Base-by-base conservation (phyloP, 106 monocot genomes). In the Dioscorea alata region DNA sequence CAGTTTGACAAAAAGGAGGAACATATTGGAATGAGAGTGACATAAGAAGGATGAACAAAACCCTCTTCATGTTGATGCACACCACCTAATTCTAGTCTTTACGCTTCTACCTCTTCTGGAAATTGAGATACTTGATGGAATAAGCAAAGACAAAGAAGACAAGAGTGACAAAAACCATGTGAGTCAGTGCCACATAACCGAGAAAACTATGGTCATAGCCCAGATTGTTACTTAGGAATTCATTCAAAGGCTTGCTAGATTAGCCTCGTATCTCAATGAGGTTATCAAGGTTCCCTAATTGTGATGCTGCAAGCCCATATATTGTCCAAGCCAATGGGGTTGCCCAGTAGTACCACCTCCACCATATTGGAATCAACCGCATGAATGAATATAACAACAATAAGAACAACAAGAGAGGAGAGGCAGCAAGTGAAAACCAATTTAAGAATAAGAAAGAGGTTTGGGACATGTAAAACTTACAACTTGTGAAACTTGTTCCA, bases 321-420 rank as follows among this genome's bases (percentile, higher is more conserved):
- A 83, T 81, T 21, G 91, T 79, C 90, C 85, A 91, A 0, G 91
- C 74, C 19, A 91, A 60, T n/a, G 94, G 94, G 53, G 80, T 77
- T 17, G 68, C 76, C 94, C 94, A 95, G 74, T 79, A 95, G 74
- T 81, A 91, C 94, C 94, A 95, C 71, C 91, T 88, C 90, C 90
- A 90, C 90, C 94, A 90, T 61, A 77, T 68, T 6, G 94, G 90
- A 24, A 96, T 86, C 52, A 65, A 22, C 95, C 88, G 67, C 28
- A 28, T 28, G 3, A 28, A 28, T 28, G 3, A 28, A 28, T 28
- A 1, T 28, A 28, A 28, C 28, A 28, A 28, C 28, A 28, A n/a
- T n/a, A n/a, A n/a, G 51, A 74, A 8, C n/a, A n/a, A 17, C n/a
- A n/a, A n/a, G n/a, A n/a, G 63, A 9, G 33, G 15, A 14, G 63